A percentile compares a stretch with the other conserved stretches of the same genome.
These are phyloP conservation scores for Acacia melanoxylon DNA, from an alignment of 306 rosid genomes.

Conservation along the genomic window DNA sequence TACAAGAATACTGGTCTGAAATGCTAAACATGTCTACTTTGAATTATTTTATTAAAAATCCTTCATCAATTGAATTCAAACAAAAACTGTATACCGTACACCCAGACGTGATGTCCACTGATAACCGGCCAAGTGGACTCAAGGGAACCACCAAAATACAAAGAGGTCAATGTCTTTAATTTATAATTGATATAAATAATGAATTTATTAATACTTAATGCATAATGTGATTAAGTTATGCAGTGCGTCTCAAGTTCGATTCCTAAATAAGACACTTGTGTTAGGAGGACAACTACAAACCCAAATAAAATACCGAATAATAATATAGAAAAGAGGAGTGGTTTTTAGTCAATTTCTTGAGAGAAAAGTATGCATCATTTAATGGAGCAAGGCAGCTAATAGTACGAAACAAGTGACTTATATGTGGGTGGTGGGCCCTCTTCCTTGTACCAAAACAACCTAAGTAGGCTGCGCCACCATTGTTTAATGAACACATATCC, in stretches of 20 bases:
- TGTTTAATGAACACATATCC: background rate
- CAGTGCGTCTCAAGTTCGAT: background rate
- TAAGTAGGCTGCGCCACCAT: background rate
- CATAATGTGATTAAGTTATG: background rate
- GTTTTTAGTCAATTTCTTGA: constrained; percentile 12
- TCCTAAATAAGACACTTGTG: no score
- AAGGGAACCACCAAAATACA: constrained; percentile 24
- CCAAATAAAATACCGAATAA: no score
- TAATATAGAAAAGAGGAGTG: background rate
- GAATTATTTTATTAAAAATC: background rate
- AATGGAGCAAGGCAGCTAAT: background rate
- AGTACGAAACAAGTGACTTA: constrained; percentile 28
- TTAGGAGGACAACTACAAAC: fast-evolving
- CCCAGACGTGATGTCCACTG: background rate
- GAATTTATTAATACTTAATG: background rate
- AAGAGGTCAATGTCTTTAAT: constrained; percentile 6
- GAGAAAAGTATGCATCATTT: constrained; percentile 15
- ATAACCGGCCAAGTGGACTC: background rate
- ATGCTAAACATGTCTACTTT: background rate
- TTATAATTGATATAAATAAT: background rate
- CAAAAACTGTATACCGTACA: background rate
- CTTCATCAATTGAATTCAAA: background rate
- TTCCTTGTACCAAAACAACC: constrained; percentile 17
- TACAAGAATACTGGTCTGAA: no score
- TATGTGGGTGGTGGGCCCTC: constrained; percentile 33